These are phyloP conservation scores for Eimeria nieschulzi DNA, from an alignment of 169 alveolate genomes.

Conservation along the genomic window DNA sequence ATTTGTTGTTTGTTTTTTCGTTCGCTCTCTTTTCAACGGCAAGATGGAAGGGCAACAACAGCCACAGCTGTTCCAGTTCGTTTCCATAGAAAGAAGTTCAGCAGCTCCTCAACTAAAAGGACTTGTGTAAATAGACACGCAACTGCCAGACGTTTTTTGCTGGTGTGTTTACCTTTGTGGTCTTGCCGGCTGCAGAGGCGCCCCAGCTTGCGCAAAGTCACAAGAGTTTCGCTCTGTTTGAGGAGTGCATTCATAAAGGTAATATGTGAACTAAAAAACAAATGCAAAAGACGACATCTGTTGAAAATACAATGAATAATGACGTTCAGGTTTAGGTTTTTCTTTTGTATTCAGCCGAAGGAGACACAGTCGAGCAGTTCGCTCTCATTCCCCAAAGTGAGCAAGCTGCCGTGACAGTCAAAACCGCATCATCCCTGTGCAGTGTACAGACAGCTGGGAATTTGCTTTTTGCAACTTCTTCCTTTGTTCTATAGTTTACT, in stretches of 20 bases:
- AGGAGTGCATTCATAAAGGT: conserved; percentile 8
- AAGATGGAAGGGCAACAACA: no score
- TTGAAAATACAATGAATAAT: not conserved
- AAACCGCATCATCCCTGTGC: not conserved
- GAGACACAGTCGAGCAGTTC: conserved; percentile 4
- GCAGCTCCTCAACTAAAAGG: no score
- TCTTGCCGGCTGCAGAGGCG: conserved; percentile 2
- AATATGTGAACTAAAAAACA: not conserved
- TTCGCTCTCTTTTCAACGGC: no score
- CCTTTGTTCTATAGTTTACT: no score
- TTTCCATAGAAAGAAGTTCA: no score
- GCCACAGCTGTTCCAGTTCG: no score
- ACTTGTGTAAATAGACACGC: no score
- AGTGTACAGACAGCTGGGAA: not conserved
- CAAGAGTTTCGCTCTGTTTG: not conserved
- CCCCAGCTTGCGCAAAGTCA: not conserved
- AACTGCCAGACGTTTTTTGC: no score
- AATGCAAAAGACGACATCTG: not conserved
- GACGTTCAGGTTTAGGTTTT: not conserved
- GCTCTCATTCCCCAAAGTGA: conserved; percentile 4
- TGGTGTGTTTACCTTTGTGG: no score
- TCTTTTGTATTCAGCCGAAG: conserved; percentile 17
- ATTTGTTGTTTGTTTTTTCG: not conserved
- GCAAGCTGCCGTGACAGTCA: not conserved
- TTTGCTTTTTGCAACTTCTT: no score